Percentiles rank a stretch among this genome's conserved stretches.
Evolutionary conservation across 2,329 filamentous ascomycete genomes (phyloP).

Genomic region (Neofusicoccum parvum): DNA sequence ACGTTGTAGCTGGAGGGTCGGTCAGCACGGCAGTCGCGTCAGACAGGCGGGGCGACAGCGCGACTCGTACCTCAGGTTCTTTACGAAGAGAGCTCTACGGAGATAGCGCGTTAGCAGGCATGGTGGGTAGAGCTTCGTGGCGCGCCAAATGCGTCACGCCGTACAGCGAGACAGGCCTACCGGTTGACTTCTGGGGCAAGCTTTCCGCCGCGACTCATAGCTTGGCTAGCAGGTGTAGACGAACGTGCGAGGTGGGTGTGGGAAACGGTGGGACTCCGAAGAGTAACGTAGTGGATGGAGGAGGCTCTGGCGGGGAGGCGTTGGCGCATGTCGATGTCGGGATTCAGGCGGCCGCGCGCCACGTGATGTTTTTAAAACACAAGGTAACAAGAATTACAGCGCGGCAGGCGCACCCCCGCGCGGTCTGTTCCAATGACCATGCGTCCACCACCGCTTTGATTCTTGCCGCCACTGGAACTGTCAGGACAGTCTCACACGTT

Average conservation of each 20-base stretch:
- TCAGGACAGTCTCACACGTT: too few species aligned
- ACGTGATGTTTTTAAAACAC: background rate
- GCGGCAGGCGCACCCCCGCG: too few species aligned
- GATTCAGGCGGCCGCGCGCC: background rate
- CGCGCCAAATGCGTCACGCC: conserved; percentile 21
- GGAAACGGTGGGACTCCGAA: conserved; percentile 23
- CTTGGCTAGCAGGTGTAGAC: conserved; percentile 50
- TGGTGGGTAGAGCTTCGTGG: conserved; percentile 24
- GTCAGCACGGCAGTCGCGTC: conserved; percentile 24
- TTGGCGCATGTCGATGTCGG: conserved; percentile 12
- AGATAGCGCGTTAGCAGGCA: conserved; percentile 31
- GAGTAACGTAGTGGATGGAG: conserved; percentile 17
- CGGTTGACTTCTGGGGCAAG: conserved; percentile 99
- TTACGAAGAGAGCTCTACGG: conserved; percentile 95
- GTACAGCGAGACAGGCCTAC: conserved; percentile 54
- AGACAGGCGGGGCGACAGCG: background rate
- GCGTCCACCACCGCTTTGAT: too few species aligned
- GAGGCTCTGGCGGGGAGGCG: conserved; percentile 17
- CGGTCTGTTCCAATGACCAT: too few species aligned
- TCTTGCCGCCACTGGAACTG: too few species aligned
- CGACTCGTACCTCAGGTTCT: conserved; percentile 83
- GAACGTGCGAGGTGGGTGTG: conserved; percentile 21
- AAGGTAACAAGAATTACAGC: background rate
- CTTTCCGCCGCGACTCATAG: conserved; percentile 95
- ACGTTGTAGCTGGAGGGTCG: conserved; percentile 82